Evolutionary conservation across 305 asterid species (phyloP).

Genomic region (Fraxinus dipetala): DNA sequence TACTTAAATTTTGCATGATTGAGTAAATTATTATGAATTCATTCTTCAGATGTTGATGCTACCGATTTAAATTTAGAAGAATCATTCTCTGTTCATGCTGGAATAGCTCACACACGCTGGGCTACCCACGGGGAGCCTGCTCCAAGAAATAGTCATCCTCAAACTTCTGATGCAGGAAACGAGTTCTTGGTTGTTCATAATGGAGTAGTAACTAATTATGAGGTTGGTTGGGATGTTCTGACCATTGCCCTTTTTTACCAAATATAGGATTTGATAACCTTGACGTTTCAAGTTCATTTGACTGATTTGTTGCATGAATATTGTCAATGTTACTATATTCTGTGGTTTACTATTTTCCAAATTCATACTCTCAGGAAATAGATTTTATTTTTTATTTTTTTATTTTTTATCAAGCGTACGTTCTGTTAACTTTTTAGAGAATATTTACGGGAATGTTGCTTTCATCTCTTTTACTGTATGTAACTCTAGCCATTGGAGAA

Average conservation of each 20-base stretch:
- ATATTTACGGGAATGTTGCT: background rate
- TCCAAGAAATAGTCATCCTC: constrained; percentile 95
- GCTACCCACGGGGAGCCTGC: constrained; percentile 99
- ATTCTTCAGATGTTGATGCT: constrained; percentile 67
- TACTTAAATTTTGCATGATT: background rate
- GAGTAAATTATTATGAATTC: constrained; percentile 20
- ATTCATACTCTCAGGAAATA: constrained; percentile 10
- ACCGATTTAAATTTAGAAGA: constrained; percentile 74
- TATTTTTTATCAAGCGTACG: background rate
- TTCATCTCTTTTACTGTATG: background rate
- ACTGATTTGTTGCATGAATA: background rate
- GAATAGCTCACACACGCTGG: constrained; percentile 99
- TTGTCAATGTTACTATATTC: background rate
- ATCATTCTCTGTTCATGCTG: constrained; percentile 83
- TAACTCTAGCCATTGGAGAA: background rate
- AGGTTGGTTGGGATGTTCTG: constrained; percentile 43
- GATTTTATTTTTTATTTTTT: background rate
- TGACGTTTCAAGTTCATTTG: constrained; percentile 2
- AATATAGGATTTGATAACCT: background rate
- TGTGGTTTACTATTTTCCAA: background rate
- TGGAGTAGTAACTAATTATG: constrained; percentile 91
- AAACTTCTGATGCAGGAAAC: constrained; percentile 71
- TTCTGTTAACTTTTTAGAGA: background rate
- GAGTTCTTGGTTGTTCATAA: constrained; percentile 93
- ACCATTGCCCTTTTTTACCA: background rate